These are phyloP conservation scores for Phytophthora ramorum DNA, from an alignment of 352 stramenopile genomes.

Conservation along the genomic window DNA sequence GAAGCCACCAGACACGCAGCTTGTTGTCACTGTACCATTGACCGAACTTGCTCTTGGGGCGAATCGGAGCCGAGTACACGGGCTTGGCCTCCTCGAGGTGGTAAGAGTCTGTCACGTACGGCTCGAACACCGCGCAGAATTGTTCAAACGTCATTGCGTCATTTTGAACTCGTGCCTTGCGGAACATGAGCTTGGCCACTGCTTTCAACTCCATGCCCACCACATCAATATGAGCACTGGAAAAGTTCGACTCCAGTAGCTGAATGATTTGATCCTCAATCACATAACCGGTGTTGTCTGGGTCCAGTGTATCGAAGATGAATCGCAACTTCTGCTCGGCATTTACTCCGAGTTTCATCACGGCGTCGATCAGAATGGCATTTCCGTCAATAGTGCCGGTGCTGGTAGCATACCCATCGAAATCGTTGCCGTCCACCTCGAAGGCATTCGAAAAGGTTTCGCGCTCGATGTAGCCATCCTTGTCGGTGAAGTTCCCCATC, in stretches of 20 bases:
- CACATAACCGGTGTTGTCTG: slow-evolving; percentile 55
- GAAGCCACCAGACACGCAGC: slow-evolving; percentile 81
- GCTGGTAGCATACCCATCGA: slow-evolving; percentile 57
- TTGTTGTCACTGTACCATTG: slow-evolving; percentile 75
- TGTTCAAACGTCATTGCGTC: slow-evolving; percentile 74
- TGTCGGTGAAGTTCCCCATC: slow-evolving; percentile 70
- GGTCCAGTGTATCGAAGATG: slow-evolving; percentile 87
- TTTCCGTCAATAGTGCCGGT: slow-evolving; percentile 73
- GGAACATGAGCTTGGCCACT: slow-evolving; percentile 75
- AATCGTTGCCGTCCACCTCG: slow-evolving; percentile 62
- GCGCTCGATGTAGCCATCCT: slow-evolving; percentile 71
- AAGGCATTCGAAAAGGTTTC: slow-evolving; percentile 82
- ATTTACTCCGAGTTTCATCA: slow-evolving; percentile 79
- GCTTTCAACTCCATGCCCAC: slow-evolving; percentile 75
- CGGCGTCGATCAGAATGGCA: slow-evolving; percentile 80
- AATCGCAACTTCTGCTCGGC: slow-evolving; percentile 82
- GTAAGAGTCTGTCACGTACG: slow-evolving; percentile 71
- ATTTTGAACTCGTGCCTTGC: slow-evolving; percentile 61
- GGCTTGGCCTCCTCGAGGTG: slow-evolving; percentile 49
- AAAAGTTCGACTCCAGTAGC: slow-evolving; percentile 79
- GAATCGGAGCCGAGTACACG: slow-evolving; percentile 36
- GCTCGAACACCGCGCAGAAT: slow-evolving; percentile 76
- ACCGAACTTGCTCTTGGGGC: slow-evolving; percentile 59
- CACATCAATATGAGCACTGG: slow-evolving; percentile 71
- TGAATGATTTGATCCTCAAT: slow-evolving; percentile 68